Conservation (phyloP, 257 asterid species). For the Ilex aquifolium region DNA sequence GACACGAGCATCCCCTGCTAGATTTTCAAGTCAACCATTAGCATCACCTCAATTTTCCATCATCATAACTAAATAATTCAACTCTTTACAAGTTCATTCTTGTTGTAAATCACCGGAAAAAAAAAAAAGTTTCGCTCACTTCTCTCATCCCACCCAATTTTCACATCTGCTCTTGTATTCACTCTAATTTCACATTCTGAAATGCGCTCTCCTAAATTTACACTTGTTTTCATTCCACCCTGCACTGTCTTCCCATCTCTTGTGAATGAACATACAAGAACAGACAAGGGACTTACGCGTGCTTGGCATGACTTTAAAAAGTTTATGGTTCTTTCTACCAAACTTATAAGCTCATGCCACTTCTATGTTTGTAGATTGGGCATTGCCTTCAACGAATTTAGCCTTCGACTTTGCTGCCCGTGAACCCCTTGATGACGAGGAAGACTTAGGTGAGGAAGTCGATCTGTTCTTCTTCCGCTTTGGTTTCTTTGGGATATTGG, state of each 20-base stretch:
- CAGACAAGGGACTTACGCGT: neutral
- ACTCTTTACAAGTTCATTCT: conserved; percentile 38
- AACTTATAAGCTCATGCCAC: conserved; percentile 38
- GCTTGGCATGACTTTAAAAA: neutral
- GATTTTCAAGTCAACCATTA: too few species aligned
- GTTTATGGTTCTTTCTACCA: neutral
- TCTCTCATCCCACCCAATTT: neutral
- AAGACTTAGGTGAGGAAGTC: conserved; percentile 43
- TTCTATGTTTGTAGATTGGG: conserved; percentile 44
- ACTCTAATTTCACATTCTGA: too few species aligned
- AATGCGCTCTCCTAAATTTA: too few species aligned
- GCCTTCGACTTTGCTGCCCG: conserved; percentile 42
- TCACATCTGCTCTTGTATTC: too few species aligned
- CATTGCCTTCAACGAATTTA: conserved; percentile 50
- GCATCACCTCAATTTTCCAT: too few species aligned
- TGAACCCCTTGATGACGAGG: conserved; percentile 40
- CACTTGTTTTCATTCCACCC: too few species aligned
- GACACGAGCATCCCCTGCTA: too few species aligned
- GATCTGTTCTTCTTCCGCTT: conserved; percentile 61
- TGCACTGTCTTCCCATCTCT: neutral
- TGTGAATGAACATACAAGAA: neutral
- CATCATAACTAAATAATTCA: neutral
- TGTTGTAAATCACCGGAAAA: conserved; percentile 17
- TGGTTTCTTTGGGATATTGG: conserved; percentile 43
- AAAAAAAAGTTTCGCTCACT: conserved; percentile 7